A percentile compares a stretch with the other conserved stretches of the same genome.
phyloP scores from a whole-genome alignment of 148 eudicot genomes.

The Rhododendron simsii region DNA sequence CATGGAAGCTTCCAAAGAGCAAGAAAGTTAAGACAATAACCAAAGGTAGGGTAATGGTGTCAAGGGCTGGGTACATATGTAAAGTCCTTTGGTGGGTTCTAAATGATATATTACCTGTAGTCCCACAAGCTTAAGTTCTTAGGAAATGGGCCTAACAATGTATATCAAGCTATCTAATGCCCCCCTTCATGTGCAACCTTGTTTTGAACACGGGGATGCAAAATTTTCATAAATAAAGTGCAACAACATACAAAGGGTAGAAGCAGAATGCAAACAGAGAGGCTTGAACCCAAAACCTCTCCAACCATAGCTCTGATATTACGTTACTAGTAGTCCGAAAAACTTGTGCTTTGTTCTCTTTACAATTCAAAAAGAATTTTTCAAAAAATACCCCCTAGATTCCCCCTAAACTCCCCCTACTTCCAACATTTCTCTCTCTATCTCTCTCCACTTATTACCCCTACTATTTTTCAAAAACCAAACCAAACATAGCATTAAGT shows the following conservation, averaged over 20 bases:
- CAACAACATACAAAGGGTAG: no score
- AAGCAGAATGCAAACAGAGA: no score
- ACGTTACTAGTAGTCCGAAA: no score
- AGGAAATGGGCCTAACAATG: background rate
- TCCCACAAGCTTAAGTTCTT: background rate
- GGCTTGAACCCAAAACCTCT: background rate
- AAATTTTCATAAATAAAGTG: no score
- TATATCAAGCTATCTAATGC: background rate
- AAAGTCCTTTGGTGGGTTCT: background rate
- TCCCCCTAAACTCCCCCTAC: no score
- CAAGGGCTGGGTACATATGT: background rate
- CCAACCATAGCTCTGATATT: background rate
- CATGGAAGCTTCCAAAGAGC: background rate
- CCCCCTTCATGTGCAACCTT: background rate
- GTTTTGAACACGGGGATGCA: background rate
- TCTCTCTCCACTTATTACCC: no score
- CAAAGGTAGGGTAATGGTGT: background rate
- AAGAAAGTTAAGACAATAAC: background rate
- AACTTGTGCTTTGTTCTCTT: no score
- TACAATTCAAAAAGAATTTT: no score
- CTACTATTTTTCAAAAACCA: no score
- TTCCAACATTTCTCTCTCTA: no score
- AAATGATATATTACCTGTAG: background rate
- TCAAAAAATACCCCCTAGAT: no score
- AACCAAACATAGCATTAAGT: background rate